These are phyloP conservation scores for Chlorophyllum brunneum DNA, from an alignment of 768 basidiomycete species.

Conservation along the genomic window DNA sequence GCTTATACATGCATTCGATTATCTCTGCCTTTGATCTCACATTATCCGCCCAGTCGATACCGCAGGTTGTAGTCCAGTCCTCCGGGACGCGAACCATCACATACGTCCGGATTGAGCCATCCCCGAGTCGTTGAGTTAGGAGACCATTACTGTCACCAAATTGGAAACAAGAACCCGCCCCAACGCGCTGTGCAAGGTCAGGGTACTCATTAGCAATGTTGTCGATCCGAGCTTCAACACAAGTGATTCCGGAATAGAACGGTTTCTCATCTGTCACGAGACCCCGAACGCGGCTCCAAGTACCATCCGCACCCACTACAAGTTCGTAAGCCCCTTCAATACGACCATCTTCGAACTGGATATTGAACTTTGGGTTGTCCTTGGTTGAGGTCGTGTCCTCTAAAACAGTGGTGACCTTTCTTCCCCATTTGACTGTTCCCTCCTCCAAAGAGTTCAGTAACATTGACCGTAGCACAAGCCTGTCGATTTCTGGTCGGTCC, in stretches of 20 bases:
- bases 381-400: background rate
- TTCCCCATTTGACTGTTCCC: slow-evolving; percentile 18
- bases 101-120: slow-evolving; percentile 13
- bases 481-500: slow-evolving; percentile 24
- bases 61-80: slow-evolving; percentile 13
- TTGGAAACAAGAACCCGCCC: slow-evolving; percentile 25
- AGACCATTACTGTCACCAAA: slow-evolving; percentile 22
- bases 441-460: slow-evolving; percentile 22
- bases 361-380: slow-evolving; percentile 11
- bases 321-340: slow-evolving; percentile 18
- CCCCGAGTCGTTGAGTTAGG: slow-evolving; percentile 27
- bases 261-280: slow-evolving; percentile 26
- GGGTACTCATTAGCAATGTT: slow-evolving; percentile 19
- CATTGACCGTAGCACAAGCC: slow-evolving; percentile 20
- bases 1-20: background rate
- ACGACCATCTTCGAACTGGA: slow-evolving; percentile 13
- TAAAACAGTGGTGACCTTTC: slow-evolving; percentile 15
- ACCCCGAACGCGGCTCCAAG: slow-evolving; percentile 34
- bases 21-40: background rate
- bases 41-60: slow-evolving; percentile 11
- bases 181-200: slow-evolving; percentile 21
- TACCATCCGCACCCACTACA: slow-evolving; percentile 28
- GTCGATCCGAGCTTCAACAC: slow-evolving; percentile 16
- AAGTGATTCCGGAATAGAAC: slow-evolving; percentile 27
- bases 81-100: slow-evolving; percentile 6